Percentiles rank a stretch among this genome's conserved stretches.
phyloP scores from a whole-genome alignment of 768 basidiomycete species.

The Psilocybe cubensis region DNA sequence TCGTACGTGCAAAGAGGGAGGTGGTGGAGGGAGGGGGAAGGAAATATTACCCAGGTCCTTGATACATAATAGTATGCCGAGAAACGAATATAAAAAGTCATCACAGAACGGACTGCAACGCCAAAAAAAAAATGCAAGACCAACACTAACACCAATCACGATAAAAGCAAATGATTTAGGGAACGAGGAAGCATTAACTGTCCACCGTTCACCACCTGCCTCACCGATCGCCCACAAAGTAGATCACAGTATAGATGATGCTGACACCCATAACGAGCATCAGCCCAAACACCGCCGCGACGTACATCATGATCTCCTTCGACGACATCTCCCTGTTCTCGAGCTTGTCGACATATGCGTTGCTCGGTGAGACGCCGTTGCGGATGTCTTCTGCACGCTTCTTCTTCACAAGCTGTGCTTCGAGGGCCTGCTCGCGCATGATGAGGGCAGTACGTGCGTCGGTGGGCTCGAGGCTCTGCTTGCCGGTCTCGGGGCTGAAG shows the following conservation, averaged over 20 bases:
- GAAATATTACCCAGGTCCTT: too few relatives aligned
- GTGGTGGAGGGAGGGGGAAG: background rate
- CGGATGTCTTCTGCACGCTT: slow-evolving; percentile 32
- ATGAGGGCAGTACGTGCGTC: slow-evolving; percentile 65
- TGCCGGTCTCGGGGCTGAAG: slow-evolving; percentile 27
- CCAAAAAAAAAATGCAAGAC: too few relatives aligned
- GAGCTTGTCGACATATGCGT: background rate
- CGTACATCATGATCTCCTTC: slow-evolving; percentile 32
- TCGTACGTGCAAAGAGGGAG: background rate
- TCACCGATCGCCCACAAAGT: slow-evolving; percentile 12
- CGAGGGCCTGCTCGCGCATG: slow-evolving; percentile 45
- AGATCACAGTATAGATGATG: slow-evolving; percentile 26
- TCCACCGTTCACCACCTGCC: background rate
- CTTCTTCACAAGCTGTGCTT: slow-evolving; percentile 34
- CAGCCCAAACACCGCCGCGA: slow-evolving; percentile 28
- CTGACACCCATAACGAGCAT: slow-evolving; percentile 24
- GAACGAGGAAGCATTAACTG: background rate
- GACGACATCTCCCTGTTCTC: slow-evolving; percentile 14
- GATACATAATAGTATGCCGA: background rate
- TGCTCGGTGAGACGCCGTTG: slow-evolving; percentile 12
- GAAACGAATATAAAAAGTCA: too few relatives aligned
- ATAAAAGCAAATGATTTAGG: too few relatives aligned
- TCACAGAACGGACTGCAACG: too few relatives aligned
- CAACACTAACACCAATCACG: too few relatives aligned
- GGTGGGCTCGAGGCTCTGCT: slow-evolving; percentile 41